A percentile compares a stretch with the other conserved stretches of the same genome.
phyloP scores from a whole-genome alignment of 225 moss, liverwort and hornwort genomes.

The Polytrichum formosum region DNA sequence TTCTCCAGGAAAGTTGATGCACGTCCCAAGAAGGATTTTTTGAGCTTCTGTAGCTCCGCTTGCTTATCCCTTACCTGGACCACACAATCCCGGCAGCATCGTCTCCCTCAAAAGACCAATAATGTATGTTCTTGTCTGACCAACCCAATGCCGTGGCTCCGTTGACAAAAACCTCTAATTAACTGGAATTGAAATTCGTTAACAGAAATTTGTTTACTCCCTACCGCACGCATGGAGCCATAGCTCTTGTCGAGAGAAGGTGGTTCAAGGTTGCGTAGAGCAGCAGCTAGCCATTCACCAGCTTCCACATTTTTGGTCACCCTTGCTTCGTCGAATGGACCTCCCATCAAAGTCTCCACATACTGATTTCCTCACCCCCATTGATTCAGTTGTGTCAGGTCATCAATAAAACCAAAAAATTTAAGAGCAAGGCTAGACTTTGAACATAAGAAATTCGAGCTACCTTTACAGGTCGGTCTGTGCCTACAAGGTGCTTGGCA shows the following conservation, averaged over 20 bases:
- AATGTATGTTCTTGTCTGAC: too few species aligned
- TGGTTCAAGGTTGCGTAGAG: slow-evolving; percentile 84
- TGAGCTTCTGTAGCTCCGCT: slow-evolving; percentile 90
- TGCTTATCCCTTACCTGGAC: slow-evolving; percentile 91
- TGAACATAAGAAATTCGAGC: too few species aligned
- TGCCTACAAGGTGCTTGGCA: too few species aligned
- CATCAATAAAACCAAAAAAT: too few species aligned
- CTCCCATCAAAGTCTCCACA: slow-evolving; percentile 68
- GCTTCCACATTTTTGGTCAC: slow-evolving; percentile 98
- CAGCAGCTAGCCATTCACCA: slow-evolving; percentile 91
- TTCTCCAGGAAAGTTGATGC: slow-evolving; percentile 92
- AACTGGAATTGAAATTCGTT: too few species aligned
- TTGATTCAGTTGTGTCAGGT: slow-evolving; percentile 5
- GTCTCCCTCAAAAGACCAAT: too few species aligned
- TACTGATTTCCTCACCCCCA: slow-evolving; percentile 9
- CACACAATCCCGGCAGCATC: too few species aligned
- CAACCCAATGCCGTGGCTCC: too few species aligned
- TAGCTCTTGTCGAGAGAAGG: slow-evolving; percentile 85
- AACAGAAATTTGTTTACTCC: slow-evolving; percentile 4
- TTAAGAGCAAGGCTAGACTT: too few species aligned
- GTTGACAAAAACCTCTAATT: too few species aligned
- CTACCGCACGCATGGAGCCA: slow-evolving; percentile 93
- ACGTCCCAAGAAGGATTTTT: slow-evolving; percentile 82
- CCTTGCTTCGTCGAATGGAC: slow-evolving; percentile 88
- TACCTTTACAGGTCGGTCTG: too few species aligned